Evolutionary conservation across 108 stramenopile species (phyloP).

Genomic region (Fistulifera pelliculosa): DNA sequence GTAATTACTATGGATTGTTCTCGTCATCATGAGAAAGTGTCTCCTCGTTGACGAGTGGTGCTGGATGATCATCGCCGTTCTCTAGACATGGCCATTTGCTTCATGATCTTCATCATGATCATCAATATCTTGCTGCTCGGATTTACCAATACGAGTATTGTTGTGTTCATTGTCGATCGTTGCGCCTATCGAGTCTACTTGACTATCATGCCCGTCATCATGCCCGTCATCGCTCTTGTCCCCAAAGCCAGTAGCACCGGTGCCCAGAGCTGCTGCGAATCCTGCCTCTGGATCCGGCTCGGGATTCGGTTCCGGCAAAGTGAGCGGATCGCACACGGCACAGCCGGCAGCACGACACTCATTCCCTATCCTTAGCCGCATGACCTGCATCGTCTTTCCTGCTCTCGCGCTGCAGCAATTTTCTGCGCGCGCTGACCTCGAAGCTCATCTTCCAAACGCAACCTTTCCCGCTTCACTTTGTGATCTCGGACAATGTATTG

Average conservation of each 20-base stretch:
- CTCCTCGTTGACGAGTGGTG: too few relatives aligned
- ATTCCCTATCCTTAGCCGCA: background rate
- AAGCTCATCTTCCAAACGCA: slow-evolving; percentile 29
- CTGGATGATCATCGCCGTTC: too few relatives aligned
- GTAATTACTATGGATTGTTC: too few relatives aligned
- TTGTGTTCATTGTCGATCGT: too few relatives aligned
- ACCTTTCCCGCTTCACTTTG: slow-evolving; percentile 36
- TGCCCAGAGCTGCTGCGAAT: slow-evolving; percentile 3
- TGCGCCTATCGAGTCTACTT: too few relatives aligned
- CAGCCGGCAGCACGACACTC: slow-evolving; percentile 5
- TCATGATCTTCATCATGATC: background rate
- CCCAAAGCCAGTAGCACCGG: background rate
- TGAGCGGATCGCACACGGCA: slow-evolving; percentile 2
- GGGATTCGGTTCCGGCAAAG: background rate
- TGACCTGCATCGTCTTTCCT: background rate
- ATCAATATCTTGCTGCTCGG: background rate
- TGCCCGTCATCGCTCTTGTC: background rate
- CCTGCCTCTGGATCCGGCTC: slow-evolving; percentile 2
- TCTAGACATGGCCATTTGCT: too few relatives aligned
- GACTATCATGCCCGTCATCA: background rate
- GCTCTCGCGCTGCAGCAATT: slow-evolving; percentile 1
- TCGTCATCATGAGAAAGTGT: too few relatives aligned
- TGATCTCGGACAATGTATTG: slow-evolving; percentile 70
- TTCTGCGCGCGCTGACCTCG: slow-evolving; percentile 19
- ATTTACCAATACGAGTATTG: background rate